Base-by-base conservation (phyloP, 163 green algal genomes). In the Chlorella variabilis region DNA sequence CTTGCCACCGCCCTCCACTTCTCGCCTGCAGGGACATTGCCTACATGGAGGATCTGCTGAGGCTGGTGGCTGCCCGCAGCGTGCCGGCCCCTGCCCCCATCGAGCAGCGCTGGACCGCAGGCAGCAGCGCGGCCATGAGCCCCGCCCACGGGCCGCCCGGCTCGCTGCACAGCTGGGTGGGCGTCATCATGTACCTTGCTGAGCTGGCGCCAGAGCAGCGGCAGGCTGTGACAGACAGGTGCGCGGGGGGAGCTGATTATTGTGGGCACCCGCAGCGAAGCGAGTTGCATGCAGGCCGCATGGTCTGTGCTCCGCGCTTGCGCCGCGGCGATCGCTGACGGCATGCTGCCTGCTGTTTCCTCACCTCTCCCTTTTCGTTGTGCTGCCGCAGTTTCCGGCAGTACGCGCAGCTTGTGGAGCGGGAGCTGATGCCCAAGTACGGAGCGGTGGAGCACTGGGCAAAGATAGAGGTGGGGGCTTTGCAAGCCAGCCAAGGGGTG, bases 161-260 rank as follows among this genome's bases (percentile, higher is more conserved):
- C 21, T 80, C 82, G n/a, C 33, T 99, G 49, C 86, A 93, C 89
- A 93, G 76, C 75, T 99, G 96, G 96, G 91, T 99, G 66, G 96
- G 96, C 62, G 96, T 99, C 90, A 99, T 99, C 86, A 98, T 98
- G 94, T 99, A 99, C 87, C 85, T 98, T 23, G 93, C 78, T 56
- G 73, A 85, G 34, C 59, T 67, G 59, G 20, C 54, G 5, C 34
- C 39, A 0, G 29, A 66, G 41, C n/a, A 85, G 68, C 58, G 82
- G 23, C 31, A 58, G 38, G 78, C 65, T 21, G 73, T 88, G 13
- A 87, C 83, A 1, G 25, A 25, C 2, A 63, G 54, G 54, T 87
- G 74, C 18, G 63, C 8, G 9, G 49, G 7, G 45, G 4, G 63
- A n/a, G 63, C 59, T 67, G 59, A 15, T 25, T 25, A 15, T n/a